phyloP scores from a whole-genome alignment of 768 basidiomycete genomes.

The Naganishia onofrii region DNA sequence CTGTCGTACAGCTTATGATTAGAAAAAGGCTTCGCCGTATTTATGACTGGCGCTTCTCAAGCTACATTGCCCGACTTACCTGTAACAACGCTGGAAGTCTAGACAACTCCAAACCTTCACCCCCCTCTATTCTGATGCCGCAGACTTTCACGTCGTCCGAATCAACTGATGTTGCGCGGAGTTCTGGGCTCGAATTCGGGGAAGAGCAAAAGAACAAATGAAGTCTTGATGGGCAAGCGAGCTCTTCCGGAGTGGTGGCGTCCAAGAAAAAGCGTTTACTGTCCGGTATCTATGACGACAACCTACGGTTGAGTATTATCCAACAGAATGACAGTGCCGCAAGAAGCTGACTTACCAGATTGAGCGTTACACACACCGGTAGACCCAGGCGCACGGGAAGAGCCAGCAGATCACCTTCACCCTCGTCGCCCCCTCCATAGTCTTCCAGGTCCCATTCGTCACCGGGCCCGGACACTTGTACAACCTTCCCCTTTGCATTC shows the following conservation, averaged over 20 bases:
- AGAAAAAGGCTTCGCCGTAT: background rate
- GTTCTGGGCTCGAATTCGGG: background rate
- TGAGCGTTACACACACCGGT: constrained; percentile 46
- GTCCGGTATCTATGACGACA: constrained; percentile 38
- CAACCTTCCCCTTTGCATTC: constrained; percentile 31
- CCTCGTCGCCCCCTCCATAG: constrained; percentile 34
- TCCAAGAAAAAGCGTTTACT: constrained; percentile 43
- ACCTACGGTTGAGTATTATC: background rate
- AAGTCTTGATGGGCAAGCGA: constrained; percentile 47
- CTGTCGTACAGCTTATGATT: background rate
- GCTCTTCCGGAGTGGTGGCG: constrained; percentile 46
- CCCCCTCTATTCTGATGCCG: constrained; percentile 48
- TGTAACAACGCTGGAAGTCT: constrained; percentile 40
- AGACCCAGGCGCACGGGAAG: constrained; percentile 30
- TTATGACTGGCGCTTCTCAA: background rate
- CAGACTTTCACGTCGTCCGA: constrained; percentile 36
- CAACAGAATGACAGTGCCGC: background rate
- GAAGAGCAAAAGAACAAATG: constrained; percentile 41
- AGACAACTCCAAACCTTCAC: constrained; percentile 37
- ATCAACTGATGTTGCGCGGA: background rate
- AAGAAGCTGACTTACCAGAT: constrained; percentile 40
- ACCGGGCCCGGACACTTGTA: constrained; percentile 32
- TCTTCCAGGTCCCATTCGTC: constrained; percentile 51
- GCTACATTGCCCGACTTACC: constrained; percentile 23
- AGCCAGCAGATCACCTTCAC: constrained; percentile 39